Conservation (phyloP, 441 rosid species). For the Melastoma candidum region DNA sequence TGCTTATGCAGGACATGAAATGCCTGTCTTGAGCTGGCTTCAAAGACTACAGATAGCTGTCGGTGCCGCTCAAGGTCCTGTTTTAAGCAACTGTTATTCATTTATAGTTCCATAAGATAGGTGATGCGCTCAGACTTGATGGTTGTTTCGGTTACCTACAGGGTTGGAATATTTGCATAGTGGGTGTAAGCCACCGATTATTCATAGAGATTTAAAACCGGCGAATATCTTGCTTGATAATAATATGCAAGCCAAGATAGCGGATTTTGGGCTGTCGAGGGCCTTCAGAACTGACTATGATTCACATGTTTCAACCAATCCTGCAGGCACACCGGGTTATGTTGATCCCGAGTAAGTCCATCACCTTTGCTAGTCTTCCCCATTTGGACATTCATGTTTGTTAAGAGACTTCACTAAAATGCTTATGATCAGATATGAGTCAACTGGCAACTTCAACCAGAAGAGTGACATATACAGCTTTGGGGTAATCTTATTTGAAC, state of each 20-base stretch:
- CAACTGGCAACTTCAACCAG: slow-evolving; percentile 30
- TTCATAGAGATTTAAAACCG: slow-evolving; percentile 39
- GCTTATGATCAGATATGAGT: slow-evolving; percentile 26
- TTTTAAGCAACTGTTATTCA: no score
- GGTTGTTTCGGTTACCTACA: slow-evolving; percentile 1
- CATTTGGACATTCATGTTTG: no score
- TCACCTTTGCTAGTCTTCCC: background rate
- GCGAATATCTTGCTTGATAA: slow-evolving; percentile 28
- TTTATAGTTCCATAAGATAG: slow-evolving; percentile 6
- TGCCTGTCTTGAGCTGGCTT: slow-evolving; percentile 28
- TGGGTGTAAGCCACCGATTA: slow-evolving; percentile 36
- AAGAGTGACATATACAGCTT: slow-evolving; percentile 60
- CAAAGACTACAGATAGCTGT: slow-evolving; percentile 34
- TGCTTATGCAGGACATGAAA: background rate
- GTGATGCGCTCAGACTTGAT: slow-evolving; percentile 1
- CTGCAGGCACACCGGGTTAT: slow-evolving; percentile 26
- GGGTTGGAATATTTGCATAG: slow-evolving; percentile 40
- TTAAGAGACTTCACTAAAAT: background rate
- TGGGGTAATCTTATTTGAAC: slow-evolving; percentile 44
- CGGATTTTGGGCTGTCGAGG: slow-evolving; percentile 20
- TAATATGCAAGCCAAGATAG: slow-evolving; percentile 16
- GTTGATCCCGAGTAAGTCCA: slow-evolving; percentile 34
- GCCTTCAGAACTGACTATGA: slow-evolving; percentile 5
- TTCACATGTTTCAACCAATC: background rate
- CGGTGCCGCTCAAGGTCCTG: slow-evolving; percentile 31